phyloP scores from a whole-genome alignment of 208 protist genomes.

The Tetramitus jugosus region DNA sequence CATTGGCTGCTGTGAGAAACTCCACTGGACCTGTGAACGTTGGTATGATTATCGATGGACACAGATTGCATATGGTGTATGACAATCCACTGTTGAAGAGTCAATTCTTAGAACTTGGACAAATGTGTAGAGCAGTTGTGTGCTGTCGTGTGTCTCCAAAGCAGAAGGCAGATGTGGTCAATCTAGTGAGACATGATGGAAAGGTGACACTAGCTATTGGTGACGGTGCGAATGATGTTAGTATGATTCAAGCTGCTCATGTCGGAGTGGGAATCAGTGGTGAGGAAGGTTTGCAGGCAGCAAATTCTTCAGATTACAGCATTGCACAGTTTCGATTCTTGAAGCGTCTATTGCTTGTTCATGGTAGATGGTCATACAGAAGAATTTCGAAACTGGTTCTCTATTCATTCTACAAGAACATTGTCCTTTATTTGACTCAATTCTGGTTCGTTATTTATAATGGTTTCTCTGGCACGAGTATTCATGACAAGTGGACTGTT shows the following conservation, averaged over 20 bases:
- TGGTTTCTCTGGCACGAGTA: conserved; percentile 34
- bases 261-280: conserved; percentile 66
- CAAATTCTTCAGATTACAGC: conserved; percentile 52
- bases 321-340: conserved; percentile 56
- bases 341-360: conserved; percentile 39
- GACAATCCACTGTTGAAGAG: background rate
- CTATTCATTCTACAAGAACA: conserved; percentile 66
- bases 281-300: conserved; percentile 63
- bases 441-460: conserved; percentile 53
- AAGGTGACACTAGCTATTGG: conserved; percentile 87
- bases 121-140: conserved; percentile 24
- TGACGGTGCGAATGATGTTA: conserved; percentile 96
- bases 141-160: conserved; percentile 41
- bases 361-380: conserved; percentile 46
- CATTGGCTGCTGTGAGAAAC: background rate
- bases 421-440: conserved; percentile 45
- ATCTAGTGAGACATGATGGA: conserved; percentile 66
- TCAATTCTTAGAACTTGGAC: background rate
- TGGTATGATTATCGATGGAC: background rate
- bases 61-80: background rate
- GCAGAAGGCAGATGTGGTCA: conserved; percentile 74
- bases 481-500: conserved; percentile 3
- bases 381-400: conserved; percentile 49
- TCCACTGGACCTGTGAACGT: no score
- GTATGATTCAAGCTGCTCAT: conserved; percentile 77